These are phyloP conservation scores for Pulveroboletus sp. DNA, from an alignment of 768 basidiomycete genomes.

Conservation along the genomic window DNA sequence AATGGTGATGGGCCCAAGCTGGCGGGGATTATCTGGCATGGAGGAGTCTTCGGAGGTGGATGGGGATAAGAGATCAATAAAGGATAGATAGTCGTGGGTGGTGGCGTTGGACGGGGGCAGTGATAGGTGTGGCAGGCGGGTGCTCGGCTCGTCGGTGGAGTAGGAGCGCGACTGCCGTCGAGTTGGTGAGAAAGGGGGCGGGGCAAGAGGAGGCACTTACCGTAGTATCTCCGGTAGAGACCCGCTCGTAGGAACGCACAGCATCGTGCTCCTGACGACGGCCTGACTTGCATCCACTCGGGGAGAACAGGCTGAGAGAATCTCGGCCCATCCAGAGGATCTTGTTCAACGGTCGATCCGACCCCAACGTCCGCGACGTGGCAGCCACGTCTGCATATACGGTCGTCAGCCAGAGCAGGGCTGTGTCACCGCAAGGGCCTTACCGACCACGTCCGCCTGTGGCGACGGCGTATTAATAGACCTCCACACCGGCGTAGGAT, in stretches of 20 bases:
- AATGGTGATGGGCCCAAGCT: constrained; percentile 18
- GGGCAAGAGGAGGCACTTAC: too few relatives aligned
- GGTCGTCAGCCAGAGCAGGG: too few relatives aligned
- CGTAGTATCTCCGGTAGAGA: too few relatives aligned
- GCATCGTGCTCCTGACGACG: constrained; percentile 21
- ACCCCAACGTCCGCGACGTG: too few relatives aligned
- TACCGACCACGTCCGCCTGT: constrained; percentile 12
- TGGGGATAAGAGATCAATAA: constrained; percentile 44
- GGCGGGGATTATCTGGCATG: constrained; percentile 10
- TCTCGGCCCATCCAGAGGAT: constrained; percentile 32
- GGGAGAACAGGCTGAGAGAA: constrained; percentile 28
- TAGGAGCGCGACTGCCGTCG: too few relatives aligned
- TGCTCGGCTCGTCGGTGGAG: constrained; percentile 29
- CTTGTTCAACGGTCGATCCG: constrained; percentile 29
- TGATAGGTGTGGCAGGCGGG: constrained; percentile 33
- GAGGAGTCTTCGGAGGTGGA: constrained; percentile 16
- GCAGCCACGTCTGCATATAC: constrained; percentile 16
- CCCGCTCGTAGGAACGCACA: too few relatives aligned
- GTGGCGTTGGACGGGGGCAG: constrained; percentile 10
- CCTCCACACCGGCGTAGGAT: constrained; percentile 31
- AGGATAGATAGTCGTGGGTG: constrained; percentile 41
- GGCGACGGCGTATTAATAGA: constrained; percentile 7
- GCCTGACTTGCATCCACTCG: constrained; percentile 3
- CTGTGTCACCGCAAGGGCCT: constrained; percentile 3
- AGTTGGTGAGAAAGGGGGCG: too few relatives aligned